Evolutionary conservation across 352 stramenopile species (phyloP), one percentile per base, ranked within the genome.

Genomic region (Phytophthora hibernalis): DNA sequence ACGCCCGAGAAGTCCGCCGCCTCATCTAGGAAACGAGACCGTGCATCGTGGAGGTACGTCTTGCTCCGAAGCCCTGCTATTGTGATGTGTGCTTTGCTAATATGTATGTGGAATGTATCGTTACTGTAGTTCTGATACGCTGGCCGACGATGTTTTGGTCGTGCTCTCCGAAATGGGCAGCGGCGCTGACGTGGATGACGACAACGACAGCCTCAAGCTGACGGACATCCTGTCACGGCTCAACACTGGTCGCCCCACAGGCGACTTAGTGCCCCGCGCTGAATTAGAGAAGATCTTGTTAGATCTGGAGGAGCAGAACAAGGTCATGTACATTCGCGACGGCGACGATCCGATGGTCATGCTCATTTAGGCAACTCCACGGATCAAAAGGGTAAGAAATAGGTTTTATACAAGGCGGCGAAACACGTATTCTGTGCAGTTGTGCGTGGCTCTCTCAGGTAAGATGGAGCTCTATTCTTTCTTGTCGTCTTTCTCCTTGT

Each of bases 251-350:
- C 73, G 71, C 30, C 71, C 64, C 2, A 69, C 61, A 47, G 45
- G 57, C 49, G 69, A 72, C 20, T 53, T 38, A 6, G 74, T 93
- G 30, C 76, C 74, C 20, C 73, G 69, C 35, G 60, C 54, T n/a
- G 81, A 92, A 60, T 70, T 96, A 55, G 82, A 92, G 56, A 74
- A 79, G 50, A 80, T 94, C 49, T 68, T 95, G 55, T 61, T 86
- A 53, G 77, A 85, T 57, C 76, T 95, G 50, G 89, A 96, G 54
- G 77, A 92, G 62, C 74, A 95, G 74, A 96, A 96, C 80, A 94
- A 94, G 74, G 70, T 96, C 76, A 96, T 96, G 89, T 96, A 92
- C 71, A 82, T 96, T 53, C 85, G 80, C 63, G 88, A 94, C 69
- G 83, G 80, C 59, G 86, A 85, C 43, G 85, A 91, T 45, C 87